A percentile compares a stretch with the other conserved stretches of the same genome.
phyloP scores from a whole-genome alignment of 495 filamentous ascomycete genomes.

The Neurospora sp. region DNA sequence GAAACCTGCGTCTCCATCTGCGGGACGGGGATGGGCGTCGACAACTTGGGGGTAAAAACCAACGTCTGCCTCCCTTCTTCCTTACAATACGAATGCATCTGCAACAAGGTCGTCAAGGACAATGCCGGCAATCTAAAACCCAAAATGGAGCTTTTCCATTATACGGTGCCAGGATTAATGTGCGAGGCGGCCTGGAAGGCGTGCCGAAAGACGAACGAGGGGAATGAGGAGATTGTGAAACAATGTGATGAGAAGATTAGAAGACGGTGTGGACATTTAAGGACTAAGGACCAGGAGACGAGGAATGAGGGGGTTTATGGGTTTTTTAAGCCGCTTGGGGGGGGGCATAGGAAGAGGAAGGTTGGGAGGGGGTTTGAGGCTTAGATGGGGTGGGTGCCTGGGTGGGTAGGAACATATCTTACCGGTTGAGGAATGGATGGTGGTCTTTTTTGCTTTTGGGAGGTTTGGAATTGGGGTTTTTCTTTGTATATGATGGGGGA shows the following conservation, averaged over 20 bases:
- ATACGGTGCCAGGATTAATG: not conserved
- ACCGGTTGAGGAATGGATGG: too few relatives aligned
- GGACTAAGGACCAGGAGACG: not conserved
- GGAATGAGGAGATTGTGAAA: not conserved
- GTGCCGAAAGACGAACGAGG: not conserved
- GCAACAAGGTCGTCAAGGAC: not conserved
- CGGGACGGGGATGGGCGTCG: not conserved
- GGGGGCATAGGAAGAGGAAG: not conserved
- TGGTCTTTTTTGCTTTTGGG: too few relatives aligned
- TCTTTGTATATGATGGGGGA: too few relatives aligned
- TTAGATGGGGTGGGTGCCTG: too few relatives aligned
- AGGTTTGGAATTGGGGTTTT: too few relatives aligned
- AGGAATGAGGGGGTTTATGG: not conserved
- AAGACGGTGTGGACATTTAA: not conserved
- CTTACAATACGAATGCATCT: not conserved
- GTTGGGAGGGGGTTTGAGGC: too few relatives aligned
- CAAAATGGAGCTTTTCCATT: not conserved
- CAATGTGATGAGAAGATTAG: not conserved
- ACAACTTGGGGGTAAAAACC: fast-evolving
- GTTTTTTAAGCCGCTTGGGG: not conserved
- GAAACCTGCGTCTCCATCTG: not conserved
- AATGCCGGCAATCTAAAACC: fast-evolving
- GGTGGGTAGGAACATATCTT: too few relatives aligned
- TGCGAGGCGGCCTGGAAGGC: not conserved
- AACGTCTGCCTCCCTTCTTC: too few relatives aligned